Evolutionary conservation across 176 grass and related monocot species (phyloP).

Genomic region (Triticum monococcum): DNA sequence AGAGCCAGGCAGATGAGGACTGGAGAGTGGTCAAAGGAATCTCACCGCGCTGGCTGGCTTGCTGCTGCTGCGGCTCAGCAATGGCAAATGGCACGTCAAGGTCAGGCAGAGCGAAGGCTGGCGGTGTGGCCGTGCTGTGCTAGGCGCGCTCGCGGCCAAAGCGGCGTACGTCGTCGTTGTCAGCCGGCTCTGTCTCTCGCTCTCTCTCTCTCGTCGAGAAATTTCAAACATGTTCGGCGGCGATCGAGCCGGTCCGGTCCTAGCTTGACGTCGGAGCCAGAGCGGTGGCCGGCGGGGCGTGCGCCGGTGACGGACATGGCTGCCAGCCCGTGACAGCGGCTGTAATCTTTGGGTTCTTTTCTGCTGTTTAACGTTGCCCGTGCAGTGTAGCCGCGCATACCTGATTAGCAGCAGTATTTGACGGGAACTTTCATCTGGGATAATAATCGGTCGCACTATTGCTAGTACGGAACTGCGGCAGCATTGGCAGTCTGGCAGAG

Average conservation of each 20-base stretch:
- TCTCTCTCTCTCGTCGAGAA: background rate
- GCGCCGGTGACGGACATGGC: background rate
- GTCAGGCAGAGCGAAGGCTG: background rate
- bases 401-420: background rate
- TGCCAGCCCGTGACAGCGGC: background rate
- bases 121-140: background rate
- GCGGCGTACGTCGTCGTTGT: background rate
- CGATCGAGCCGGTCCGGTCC: background rate
- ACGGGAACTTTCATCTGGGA: background rate
- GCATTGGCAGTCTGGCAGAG: background rate
- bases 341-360: background rate
- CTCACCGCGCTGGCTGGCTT: background rate
- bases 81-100: slow-evolving; percentile 33
- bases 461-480: background rate
- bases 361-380: background rate
- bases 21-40: slow-evolving; percentile 39
- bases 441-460: background rate
- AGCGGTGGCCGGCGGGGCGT: background rate
- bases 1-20: slow-evolving; percentile 17
- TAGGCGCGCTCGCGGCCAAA: slow-evolving; percentile 7
- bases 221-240: background rate
- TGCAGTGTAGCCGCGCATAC: background rate
- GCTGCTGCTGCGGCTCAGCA: slow-evolving; percentile 12
- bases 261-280: background rate
- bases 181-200: background rate